Percentiles rank a stretch among this genome's conserved stretches.
Evolutionary conservation across 1,284 basidiomycete species (phyloP).

Genomic region (Stereum hirsutum): DNA sequence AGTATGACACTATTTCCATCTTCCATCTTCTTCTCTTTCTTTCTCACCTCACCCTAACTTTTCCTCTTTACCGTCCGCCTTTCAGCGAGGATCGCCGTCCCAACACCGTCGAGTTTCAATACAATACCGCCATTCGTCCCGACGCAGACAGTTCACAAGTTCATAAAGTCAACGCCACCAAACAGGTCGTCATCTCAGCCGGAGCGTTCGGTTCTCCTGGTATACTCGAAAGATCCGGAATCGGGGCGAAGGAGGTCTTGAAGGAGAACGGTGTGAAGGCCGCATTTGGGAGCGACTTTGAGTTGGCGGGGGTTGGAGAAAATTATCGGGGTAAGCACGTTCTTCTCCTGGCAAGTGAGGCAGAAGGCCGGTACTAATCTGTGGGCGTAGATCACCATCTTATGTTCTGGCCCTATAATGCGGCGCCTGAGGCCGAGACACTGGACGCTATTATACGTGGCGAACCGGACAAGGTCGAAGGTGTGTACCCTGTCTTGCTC

Average conservation of each 20-base stretch:
- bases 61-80: not conserved
- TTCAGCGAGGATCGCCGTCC: slow-evolving; percentile 37
- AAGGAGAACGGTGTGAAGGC: slow-evolving; percentile 27
- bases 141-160: slow-evolving; percentile 13
- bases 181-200: slow-evolving; percentile 37
- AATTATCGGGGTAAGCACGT: slow-evolving; percentile 34
- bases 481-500: slow-evolving; percentile 5
- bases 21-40: not conserved
- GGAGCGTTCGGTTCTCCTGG: slow-evolving; percentile 42
- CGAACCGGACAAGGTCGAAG: slow-evolving; percentile 6
- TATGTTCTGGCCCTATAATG: slow-evolving; percentile 8
- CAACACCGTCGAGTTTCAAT: too few species aligned
- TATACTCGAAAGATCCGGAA: slow-evolving; percentile 22
- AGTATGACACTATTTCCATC: slow-evolving; percentile 1
- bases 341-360: not conserved
- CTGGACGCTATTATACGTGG: slow-evolving; percentile 11
- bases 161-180: slow-evolving; percentile 25
- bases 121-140: too few species aligned
- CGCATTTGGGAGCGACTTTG: slow-evolving; percentile 29
- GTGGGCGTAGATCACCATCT: slow-evolving; percentile 12
- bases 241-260: slow-evolving; percentile 25
- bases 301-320: slow-evolving; percentile 51
- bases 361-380: not conserved
- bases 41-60: not conserved
- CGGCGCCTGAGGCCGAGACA: slow-evolving; percentile 12